Evolutionary conservation across 768 basidiomycete species (phyloP).

Genomic region (Galerina sulciceps): DNA sequence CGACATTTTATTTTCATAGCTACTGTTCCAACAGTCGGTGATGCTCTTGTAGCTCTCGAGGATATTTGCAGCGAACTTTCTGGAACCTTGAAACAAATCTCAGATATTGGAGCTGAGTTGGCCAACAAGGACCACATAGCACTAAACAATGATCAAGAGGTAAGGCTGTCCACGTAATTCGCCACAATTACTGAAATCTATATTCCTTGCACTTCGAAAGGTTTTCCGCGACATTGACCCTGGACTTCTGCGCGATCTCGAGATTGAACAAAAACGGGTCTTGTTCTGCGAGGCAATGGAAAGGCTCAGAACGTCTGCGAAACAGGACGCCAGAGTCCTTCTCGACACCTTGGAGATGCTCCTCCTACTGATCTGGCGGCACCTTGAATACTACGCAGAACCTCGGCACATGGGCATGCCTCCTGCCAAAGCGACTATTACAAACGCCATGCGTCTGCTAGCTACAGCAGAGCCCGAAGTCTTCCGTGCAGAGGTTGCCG

Average conservation of each 20-base stretch:
- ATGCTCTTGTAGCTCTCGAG: conserved; percentile 70
- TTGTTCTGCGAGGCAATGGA: conserved; percentile 68
- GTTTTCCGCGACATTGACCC: conserved; percentile 56
- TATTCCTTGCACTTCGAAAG: conserved; percentile 27
- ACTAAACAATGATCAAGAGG: conserved; percentile 74
- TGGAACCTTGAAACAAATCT: conserved; percentile 65
- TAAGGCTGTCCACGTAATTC: conserved; percentile 28
- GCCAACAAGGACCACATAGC: conserved; percentile 71
- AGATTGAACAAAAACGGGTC: conserved; percentile 69
- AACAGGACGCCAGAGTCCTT: conserved; percentile 53
- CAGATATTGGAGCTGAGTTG: conserved; percentile 71
- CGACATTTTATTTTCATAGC: conserved; percentile 41
- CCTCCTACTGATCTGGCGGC: conserved; percentile 80
- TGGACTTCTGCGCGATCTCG: conserved; percentile 65
- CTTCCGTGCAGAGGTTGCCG: conserved; percentile 61
- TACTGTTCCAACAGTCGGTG: conserved; percentile 76
- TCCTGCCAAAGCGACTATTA: conserved; percentile 43
- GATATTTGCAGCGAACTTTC: conserved; percentile 65
- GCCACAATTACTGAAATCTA: background rate
- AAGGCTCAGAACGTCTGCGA: conserved; percentile 41
- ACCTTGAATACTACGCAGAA: conserved; percentile 68
- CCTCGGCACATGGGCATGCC: conserved; percentile 32
- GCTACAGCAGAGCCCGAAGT: conserved; percentile 58
- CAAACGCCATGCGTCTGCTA: conserved; percentile 57
- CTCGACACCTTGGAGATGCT: conserved; percentile 79